phyloP scores from a whole-genome alignment of 2,329 filamentous ascomycete species.

The Ophiocordyceps polyrhachis-furcata region DNA sequence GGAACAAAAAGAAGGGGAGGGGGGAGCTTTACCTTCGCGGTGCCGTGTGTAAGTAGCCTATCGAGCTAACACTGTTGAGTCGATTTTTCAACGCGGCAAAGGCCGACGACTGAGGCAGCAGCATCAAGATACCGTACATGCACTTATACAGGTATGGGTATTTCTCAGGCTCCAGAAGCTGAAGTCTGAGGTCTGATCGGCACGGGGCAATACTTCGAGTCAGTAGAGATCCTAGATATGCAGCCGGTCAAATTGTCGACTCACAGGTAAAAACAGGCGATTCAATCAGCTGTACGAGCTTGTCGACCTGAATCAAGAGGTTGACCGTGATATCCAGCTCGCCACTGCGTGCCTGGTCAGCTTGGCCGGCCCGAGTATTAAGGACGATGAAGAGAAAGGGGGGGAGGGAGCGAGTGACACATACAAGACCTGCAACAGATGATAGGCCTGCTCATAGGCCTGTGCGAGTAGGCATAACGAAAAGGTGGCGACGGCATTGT shows the following conservation, averaged over 20 bases:
- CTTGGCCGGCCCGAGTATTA: too few species aligned
- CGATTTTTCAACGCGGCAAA: slow-evolving; percentile 95
- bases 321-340: slow-evolving; percentile 98
- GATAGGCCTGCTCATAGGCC: slow-evolving; percentile 95
- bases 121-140: slow-evolving; percentile 90
- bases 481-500: slow-evolving; percentile 95
- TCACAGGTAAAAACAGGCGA: slow-evolving; percentile 94
- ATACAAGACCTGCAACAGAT: slow-evolving; percentile 86
- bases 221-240: background rate
- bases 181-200: slow-evolving; percentile 66
- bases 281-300: slow-evolving; percentile 88
- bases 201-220: background rate
- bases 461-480: slow-evolving; percentile 89
- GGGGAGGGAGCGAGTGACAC: slow-evolving; percentile 7
- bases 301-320: slow-evolving; percentile 96
- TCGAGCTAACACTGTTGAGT: slow-evolving; percentile 90
- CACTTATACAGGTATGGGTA: slow-evolving; percentile 95
- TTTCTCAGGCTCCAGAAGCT: slow-evolving; percentile 86
- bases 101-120: slow-evolving; percentile 91
- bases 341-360: slow-evolving; percentile 35
- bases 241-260: slow-evolving; percentile 9
- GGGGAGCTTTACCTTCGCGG: slow-evolving; percentile 47
- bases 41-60: slow-evolving; percentile 79
- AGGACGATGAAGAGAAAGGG: background rate
- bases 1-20: too few species aligned